phyloP scores from a whole-genome alignment of 176 grass and related monocot genomes.

The Rhynchospora tenuis region DNA sequence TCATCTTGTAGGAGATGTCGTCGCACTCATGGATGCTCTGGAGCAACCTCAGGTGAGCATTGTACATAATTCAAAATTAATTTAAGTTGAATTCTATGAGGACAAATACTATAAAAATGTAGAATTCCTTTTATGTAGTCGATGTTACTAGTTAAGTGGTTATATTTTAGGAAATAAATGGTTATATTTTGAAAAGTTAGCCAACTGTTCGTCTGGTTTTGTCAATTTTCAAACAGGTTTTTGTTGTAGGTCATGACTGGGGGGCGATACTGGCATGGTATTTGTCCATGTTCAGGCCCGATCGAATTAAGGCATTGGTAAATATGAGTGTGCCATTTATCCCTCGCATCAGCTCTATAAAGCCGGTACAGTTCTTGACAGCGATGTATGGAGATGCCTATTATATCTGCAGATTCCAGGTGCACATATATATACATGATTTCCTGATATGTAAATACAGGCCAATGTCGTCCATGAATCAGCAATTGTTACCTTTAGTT shows the following conservation, averaged over 20 bases:
- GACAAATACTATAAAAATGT: no score
- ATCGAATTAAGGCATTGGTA: slow-evolving; percentile 41
- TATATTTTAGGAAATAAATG: neutral
- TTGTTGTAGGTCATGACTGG: slow-evolving; percentile 47
- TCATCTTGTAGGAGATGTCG: slow-evolving; percentile 39
- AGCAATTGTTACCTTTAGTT: no score
- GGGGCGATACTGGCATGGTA: slow-evolving; percentile 38
- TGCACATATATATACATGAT: neutral
- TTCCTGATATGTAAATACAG: neutral
- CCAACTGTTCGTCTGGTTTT: neutral
- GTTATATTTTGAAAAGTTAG: neutral
- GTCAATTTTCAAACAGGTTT: slow-evolving; percentile 12
- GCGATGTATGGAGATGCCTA: slow-evolving; percentile 30
- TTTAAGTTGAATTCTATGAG: no score
- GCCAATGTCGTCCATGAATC: neutral
- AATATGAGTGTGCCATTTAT: slow-evolving; percentile 41
- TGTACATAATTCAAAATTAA: neutral
- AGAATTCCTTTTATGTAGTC: no score
- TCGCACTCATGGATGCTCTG: slow-evolving; percentile 34
- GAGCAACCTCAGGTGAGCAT: neutral
- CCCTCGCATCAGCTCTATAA: slow-evolving; percentile 26
- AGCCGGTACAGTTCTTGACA: slow-evolving; percentile 24
- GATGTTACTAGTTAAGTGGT: no score
- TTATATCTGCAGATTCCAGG: slow-evolving; percentile 45
- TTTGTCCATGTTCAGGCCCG: slow-evolving; percentile 28